Percentiles rank a stretch among this genome's conserved stretches.
Conservation (phyloP, 2,329 filamentous ascomycete species). For the Colletotrichum sp. region DNA sequence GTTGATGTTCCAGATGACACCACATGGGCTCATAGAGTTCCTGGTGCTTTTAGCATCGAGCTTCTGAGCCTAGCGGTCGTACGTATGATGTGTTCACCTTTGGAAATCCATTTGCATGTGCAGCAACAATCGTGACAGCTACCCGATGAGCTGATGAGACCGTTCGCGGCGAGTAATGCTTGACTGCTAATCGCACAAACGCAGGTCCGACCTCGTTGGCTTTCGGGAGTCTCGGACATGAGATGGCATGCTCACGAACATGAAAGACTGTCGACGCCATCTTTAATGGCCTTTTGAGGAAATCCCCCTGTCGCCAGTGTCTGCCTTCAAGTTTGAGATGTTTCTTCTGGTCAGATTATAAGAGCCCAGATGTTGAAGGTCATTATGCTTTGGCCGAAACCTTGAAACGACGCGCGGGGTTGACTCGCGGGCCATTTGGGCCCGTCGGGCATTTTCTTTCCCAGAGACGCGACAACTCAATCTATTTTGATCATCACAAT, state of each 20-base stretch:
- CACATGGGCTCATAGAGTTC: not conserved
- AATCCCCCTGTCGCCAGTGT: accelerated
- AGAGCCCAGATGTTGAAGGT: not conserved
- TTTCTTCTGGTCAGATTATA: not conserved
- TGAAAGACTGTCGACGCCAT: not conserved
- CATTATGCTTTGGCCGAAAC: not conserved
- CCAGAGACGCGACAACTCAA: not conserved
- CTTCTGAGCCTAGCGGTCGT: not conserved
- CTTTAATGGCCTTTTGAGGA: accelerated
- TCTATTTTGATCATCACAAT: not conserved
- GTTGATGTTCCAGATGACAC: not conserved
- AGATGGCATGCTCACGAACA: not conserved
- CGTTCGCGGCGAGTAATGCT: not conserved
- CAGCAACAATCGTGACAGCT: not conserved
- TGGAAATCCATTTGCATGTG: not conserved
- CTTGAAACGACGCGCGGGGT: not conserved
- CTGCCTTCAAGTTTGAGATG: not conserved
- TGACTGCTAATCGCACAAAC: not conserved
- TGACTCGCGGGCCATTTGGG: not conserved
- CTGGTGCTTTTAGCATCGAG: not conserved
- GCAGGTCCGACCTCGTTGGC: not conserved
- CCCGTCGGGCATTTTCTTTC: not conserved
- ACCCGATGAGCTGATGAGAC: not conserved
- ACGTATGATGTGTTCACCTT: not conserved
- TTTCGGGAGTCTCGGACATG: not conserved